Base-by-base conservation (phyloP, 805 yeast species). In the Myxozyma mucilagina region DNA sequence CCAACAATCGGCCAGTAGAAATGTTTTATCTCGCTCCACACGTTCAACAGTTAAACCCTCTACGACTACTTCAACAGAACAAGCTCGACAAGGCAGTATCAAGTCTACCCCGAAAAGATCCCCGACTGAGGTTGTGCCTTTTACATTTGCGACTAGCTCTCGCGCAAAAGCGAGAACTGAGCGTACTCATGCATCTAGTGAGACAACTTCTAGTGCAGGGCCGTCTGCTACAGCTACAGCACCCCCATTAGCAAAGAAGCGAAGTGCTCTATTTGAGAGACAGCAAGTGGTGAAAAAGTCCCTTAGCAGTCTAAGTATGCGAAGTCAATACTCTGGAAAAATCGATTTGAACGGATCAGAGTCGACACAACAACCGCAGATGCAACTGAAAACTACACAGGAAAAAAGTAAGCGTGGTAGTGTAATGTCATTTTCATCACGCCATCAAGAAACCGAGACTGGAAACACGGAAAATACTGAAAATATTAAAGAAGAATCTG, bases 251-350 rank as follows among this genome's bases (percentile, higher is more conserved):
- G 53, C 14, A 11, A 61, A 63, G 55, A 61, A 63, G 35, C 59
- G 63, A 43, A 57, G 66, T 41, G 67, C 62, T 4, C 43, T 63
- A 34, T 58, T 63, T 47, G 67, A 63, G 35, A 59, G 67, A 8
- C 66, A 63, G 48, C 48, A 57, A 36, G 63, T 53, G 4, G 65
- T 63, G 11, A 51, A 49, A 45, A 56, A 57, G 52, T 63, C 67
- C 9, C 41, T 63, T 5, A 63, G 67, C 47, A 61, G 56, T 52
- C 55, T 63, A 16, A 63, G 66, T 20, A 38, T 63, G 43, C 59
- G 67, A 7, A 60, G 63, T 43, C 55, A 48, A 35, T 60, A 52
- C 35, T 53, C 65, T 13, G 56, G 36, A 7, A 57, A 58, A 43
- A 35, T 36, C n/a, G 39, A 55, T 50, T 18, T 49, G 14, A 42